Conservation (phyloP, 345 rosid genomes). For the Sisymbrium irio region DNA sequence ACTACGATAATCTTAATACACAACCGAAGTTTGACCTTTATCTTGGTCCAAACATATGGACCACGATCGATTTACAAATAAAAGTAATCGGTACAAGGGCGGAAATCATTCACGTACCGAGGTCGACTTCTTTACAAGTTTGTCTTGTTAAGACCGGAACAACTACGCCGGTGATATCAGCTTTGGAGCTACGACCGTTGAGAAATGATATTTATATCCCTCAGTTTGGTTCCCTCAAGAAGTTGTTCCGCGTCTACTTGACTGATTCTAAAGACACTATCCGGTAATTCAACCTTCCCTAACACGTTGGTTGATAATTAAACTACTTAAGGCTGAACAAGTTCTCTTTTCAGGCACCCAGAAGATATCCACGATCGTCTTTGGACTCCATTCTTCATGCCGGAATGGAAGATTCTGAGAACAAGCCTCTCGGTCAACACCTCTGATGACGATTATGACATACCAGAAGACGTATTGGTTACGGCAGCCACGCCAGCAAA, state of each 20-base stretch:
- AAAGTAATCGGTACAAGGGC: neutral
- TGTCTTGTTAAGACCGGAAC: slow-evolving; percentile 33
- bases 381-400: slow-evolving; percentile 26
- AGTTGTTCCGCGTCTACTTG: neutral
- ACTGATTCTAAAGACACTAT: slow-evolving; percentile 1
- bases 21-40: slow-evolving; percentile 28
- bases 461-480: slow-evolving; percentile 13
- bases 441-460: slow-evolving; percentile 10
- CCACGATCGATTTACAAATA: slow-evolving; percentile 21
- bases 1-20: slow-evolving; percentile 24
- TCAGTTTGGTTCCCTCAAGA: slow-evolving; percentile 35
- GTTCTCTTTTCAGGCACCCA: slow-evolving; percentile 27
- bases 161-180: slow-evolving; percentile 39
- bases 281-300: slow-evolving; percentile 24
- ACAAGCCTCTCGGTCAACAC: neutral
- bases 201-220: slow-evolving; percentile 18
- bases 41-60: slow-evolving; percentile 36
- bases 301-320: neutral
- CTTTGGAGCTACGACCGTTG: slow-evolving; percentile 36
- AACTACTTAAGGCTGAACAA: neutral
- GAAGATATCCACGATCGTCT: slow-evolving; percentile 34
- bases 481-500: slow-evolving; percentile 28
- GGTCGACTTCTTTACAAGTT: slow-evolving; percentile 18
- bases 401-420: slow-evolving; percentile 17
- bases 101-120: slow-evolving; percentile 28